These are phyloP conservation scores for Ascoidea rubescens DNA, from an alignment of 805 yeast species.

Conservation along the genomic window DNA sequence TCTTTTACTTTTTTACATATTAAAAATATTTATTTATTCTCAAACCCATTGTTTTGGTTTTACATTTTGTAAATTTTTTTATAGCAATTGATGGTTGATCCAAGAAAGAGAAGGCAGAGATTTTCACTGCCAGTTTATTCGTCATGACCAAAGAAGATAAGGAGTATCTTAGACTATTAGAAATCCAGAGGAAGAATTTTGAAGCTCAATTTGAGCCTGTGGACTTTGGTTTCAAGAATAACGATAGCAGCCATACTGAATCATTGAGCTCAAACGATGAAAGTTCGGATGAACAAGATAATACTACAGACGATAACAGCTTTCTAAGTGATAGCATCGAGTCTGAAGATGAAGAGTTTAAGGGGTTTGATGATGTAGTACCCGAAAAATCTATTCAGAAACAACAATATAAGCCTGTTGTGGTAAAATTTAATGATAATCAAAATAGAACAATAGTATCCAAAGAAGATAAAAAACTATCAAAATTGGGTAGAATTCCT, in stretches of 20 bases:
- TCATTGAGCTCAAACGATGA: not conserved
- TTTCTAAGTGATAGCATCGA: slow-evolving; percentile 3
- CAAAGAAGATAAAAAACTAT: slow-evolving; percentile 35
- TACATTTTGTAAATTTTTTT: too few species aligned
- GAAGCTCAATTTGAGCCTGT: slow-evolving; percentile 41
- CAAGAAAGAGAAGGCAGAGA: too few species aligned
- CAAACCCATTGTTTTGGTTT: too few species aligned
- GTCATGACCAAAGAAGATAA: not conserved
- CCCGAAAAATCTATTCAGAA: slow-evolving; percentile 7
- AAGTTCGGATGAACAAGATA: slow-evolving; percentile 3
- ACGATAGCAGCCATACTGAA: slow-evolving; percentile 1
- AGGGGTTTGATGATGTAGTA: slow-evolving; percentile 16
- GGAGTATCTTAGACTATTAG: slow-evolving; percentile 19
- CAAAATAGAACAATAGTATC: slow-evolving; percentile 10
- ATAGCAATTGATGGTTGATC: too few species aligned
- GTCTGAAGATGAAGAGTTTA: slow-evolving; percentile 10
- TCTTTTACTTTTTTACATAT: too few species aligned
- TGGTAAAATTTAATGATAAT: slow-evolving; percentile 15
- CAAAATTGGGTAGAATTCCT: slow-evolving; percentile 50
- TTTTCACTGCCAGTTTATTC: too few species aligned
- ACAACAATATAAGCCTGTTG: slow-evolving; percentile 23
- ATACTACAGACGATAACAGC: not conserved
- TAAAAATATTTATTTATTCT: too few species aligned
- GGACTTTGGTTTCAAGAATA: not conserved
- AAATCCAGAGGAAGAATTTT: slow-evolving; percentile 41